Evolutionary conservation across 495 filamentous ascomycete genomes (phyloP).

Genomic region (Xylaria sp.): DNA sequence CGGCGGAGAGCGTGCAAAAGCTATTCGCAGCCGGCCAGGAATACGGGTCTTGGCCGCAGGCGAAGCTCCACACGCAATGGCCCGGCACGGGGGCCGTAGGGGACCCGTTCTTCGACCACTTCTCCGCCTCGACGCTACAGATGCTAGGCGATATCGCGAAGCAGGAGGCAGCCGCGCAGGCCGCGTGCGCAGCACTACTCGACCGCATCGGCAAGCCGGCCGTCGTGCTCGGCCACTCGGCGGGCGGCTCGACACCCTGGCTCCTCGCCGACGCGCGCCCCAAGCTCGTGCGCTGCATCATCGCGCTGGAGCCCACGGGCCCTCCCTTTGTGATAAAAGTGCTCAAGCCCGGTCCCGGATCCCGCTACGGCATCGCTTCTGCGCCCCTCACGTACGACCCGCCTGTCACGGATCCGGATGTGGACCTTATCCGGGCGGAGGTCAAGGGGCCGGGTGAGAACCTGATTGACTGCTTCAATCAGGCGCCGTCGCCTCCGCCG

Average conservation of each 20-base stretch:
- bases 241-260: slow-evolving; percentile 59
- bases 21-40: slow-evolving; percentile 50
- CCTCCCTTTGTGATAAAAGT: slow-evolving; percentile 55
- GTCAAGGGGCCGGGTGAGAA: slow-evolving; percentile 35
- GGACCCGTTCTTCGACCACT: slow-evolving; percentile 59
- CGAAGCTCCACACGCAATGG: slow-evolving; percentile 61
- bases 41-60: slow-evolving; percentile 52
- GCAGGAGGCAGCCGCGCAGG: slow-evolving; percentile 53
- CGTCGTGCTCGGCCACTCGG: slow-evolving; percentile 60
- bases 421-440: slow-evolving; percentile 39
- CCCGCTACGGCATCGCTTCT: slow-evolving; percentile 55
- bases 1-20: slow-evolving; percentile 38
- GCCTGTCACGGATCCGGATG: slow-evolving; percentile 33
- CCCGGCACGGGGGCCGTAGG: slow-evolving; percentile 56
- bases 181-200: slow-evolving; percentile 55
- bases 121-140: slow-evolving; percentile 55
- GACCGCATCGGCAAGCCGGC: slow-evolving; percentile 52
- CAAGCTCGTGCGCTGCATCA: slow-evolving; percentile 53
- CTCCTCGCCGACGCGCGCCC: slow-evolving; percentile 55
- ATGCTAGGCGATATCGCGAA: slow-evolving; percentile 43
- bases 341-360: slow-evolving; percentile 31
- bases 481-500: slow-evolving; percentile 51
- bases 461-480: slow-evolving; percentile 50
- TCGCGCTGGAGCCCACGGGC: slow-evolving; percentile 62
- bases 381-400: slow-evolving; percentile 61